These are phyloP conservation scores for Aegilops sharonensis DNA, from an alignment of 176 grass and related monocot species.

Conservation along the genomic window DNA sequence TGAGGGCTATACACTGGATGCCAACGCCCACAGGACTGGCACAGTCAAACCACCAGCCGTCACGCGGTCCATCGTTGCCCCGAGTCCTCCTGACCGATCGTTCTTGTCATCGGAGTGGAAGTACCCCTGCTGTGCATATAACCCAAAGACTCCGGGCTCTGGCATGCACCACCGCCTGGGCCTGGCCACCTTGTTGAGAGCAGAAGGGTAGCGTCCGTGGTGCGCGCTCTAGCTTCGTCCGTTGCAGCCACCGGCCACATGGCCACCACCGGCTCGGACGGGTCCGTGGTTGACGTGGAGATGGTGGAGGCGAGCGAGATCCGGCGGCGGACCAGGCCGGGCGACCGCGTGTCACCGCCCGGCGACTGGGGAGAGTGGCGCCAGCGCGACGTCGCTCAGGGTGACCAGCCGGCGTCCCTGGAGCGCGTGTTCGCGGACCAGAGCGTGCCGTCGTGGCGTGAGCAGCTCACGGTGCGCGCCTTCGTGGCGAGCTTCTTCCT, in stretches of 20 bases:
- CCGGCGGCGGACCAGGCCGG: background rate
- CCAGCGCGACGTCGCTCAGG: background rate
- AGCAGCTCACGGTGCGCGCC: conserved; percentile 74
- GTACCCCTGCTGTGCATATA: too few relatives aligned
- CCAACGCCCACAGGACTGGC: background rate
- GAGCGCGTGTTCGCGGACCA: conserved; percentile 45
- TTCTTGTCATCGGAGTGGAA: background rate
- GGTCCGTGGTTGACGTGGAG: conserved; percentile 26
- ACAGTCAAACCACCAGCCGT: background rate
- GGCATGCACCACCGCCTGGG: too few relatives aligned
- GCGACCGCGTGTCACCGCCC: too few relatives aligned
- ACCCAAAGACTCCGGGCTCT: too few relatives aligned
- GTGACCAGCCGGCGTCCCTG: background rate
- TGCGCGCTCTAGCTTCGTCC: background rate
- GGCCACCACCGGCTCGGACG: conserved; percentile 13
- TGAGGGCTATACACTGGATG: background rate
- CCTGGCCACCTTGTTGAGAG: background rate
- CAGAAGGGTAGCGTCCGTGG: background rate
- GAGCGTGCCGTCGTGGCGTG: conserved; percentile 54
- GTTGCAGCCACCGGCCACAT: background rate
- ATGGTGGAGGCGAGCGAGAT: conserved; percentile 39
- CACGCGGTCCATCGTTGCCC: background rate
- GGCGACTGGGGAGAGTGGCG: background rate
- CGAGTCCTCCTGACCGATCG: background rate
- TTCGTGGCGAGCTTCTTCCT: conserved; percentile 72